Conservation (phyloP, 2,329 filamentous ascomycete genomes). For the Onygenales sp. region DNA sequence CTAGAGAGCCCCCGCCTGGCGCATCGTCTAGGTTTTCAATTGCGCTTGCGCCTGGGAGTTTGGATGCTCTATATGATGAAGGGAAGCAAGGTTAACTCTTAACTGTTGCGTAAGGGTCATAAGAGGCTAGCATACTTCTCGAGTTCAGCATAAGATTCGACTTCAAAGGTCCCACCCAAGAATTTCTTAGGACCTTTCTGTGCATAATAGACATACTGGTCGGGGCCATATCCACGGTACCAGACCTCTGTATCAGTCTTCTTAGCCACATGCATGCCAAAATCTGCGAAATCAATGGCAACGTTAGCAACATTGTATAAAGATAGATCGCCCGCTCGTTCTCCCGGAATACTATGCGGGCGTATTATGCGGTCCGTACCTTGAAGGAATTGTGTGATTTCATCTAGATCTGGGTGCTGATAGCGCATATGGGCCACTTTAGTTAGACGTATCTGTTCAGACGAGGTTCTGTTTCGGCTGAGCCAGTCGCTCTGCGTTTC, state of each 20-base stretch:
- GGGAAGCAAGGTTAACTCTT: not conserved
- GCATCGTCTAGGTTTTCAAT: constrained; percentile 26
- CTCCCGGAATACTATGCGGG: too few species aligned
- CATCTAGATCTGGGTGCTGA: constrained; percentile 41
- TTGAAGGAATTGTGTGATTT: constrained; percentile 38
- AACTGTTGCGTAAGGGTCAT: not conserved
- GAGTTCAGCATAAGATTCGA: constrained; percentile 34
- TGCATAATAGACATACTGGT: constrained; percentile 37
- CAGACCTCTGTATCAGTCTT: constrained; percentile 27
- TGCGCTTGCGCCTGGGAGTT: constrained; percentile 19
- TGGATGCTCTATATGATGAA: constrained; percentile 4
- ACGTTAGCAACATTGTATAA: constrained; percentile 11
- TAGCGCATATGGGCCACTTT: constrained; percentile 46
- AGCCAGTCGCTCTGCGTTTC: not conserved
- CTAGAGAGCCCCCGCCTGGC: constrained; percentile 30
- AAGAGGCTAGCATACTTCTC: constrained; percentile 19
- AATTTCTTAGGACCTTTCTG: constrained; percentile 31
- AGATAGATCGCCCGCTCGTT: not conserved
- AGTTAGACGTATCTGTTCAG: constrained; percentile 38
- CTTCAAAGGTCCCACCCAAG: constrained; percentile 34
- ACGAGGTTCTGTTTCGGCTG: not conserved
- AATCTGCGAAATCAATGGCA: constrained; percentile 24
- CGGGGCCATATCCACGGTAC: constrained; percentile 35
- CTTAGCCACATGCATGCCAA: constrained; percentile 34
- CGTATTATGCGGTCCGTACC: constrained; percentile 11